Conservation (phyloP, 768 basidiomycete genomes). For the Boletus reticuloceps region DNA sequence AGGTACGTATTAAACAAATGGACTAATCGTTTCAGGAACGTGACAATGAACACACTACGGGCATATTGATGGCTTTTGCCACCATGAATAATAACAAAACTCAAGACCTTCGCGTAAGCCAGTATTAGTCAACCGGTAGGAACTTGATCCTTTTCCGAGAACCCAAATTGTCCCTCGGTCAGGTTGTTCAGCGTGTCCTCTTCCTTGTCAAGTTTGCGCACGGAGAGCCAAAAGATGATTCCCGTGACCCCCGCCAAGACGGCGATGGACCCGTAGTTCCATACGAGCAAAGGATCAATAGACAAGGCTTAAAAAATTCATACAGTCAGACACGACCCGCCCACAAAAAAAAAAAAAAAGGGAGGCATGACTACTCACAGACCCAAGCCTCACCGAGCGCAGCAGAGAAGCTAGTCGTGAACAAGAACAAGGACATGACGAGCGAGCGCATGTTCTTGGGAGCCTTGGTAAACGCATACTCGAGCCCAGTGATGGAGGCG, state of each 20-base stretch:
- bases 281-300: slow-evolving; percentile 67
- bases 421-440: slow-evolving; percentile 70
- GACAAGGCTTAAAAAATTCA: slow-evolving; percentile 46
- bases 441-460: slow-evolving; percentile 86
- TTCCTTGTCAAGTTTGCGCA: slow-evolving; percentile 54
- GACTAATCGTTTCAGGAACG: too few species aligned
- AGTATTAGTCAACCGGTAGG: too few species aligned
- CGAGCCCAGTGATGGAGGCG: slow-evolving; percentile 77
- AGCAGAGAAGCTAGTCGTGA: slow-evolving; percentile 56
- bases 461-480: slow-evolving; percentile 91
- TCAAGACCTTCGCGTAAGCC: too few species aligned
- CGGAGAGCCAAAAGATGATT: slow-evolving; percentile 49
- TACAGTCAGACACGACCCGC: slow-evolving; percentile 2
- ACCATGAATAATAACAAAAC: too few species aligned
- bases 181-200: slow-evolving; percentile 66
- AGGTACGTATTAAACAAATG: background rate
- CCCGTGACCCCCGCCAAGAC: slow-evolving; percentile 54
- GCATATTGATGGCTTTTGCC: too few species aligned
- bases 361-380: slow-evolving; percentile 38
- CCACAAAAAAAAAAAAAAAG: too few species aligned
- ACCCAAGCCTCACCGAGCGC: slow-evolving; percentile 73
- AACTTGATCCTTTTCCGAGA: background rate
- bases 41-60: background rate
- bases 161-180: slow-evolving; percentile 34
- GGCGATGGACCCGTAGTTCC: slow-evolving; percentile 68